These are phyloP conservation scores for Claviceps spartinae DNA, from an alignment of 2,329 filamentous ascomycete species.

Conservation along the genomic window DNA sequence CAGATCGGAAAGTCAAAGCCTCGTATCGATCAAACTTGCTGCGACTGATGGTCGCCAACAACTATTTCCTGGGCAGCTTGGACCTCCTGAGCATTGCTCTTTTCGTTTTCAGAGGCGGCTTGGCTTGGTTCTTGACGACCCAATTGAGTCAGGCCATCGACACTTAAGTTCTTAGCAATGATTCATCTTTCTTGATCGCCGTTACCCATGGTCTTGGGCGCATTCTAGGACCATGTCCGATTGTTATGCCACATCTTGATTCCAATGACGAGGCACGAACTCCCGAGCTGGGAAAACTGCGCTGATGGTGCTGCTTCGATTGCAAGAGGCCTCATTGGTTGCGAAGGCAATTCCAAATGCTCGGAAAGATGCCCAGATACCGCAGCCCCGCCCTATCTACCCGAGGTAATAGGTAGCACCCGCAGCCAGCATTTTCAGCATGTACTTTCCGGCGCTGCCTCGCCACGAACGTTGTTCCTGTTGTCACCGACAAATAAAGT, in stretches of 20 bases:
- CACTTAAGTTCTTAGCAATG: background rate
- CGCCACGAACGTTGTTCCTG: too few species aligned
- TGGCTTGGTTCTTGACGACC: conserved; percentile 5
- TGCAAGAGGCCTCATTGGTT: background rate
- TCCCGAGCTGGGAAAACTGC: background rate
- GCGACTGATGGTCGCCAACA: conserved; percentile 31
- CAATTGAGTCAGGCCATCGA: background rate
- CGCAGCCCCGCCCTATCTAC: background rate
- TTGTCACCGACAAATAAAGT: too few species aligned
- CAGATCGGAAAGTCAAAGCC: conserved; percentile 14
- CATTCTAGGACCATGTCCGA: too few species aligned
- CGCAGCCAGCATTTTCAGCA: background rate
- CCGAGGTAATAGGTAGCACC: background rate
- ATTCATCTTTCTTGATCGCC: background rate
- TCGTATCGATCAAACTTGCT: conserved; percentile 26
- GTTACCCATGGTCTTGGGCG: too few species aligned
- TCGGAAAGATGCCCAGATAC: background rate
- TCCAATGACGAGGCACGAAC: background rate
- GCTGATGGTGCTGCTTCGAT: background rate
- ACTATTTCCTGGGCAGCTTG: conserved; percentile 23
- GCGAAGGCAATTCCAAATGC: background rate
- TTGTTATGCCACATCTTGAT: too few species aligned
- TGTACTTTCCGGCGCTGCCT: too few species aligned
- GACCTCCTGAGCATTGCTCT: conserved; percentile 16
- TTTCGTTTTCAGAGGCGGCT: conserved; percentile 8